phyloP scores from a whole-genome alignment of 2,329 filamentous ascomycete genomes.

The Ceratocystis ficicola region DNA sequence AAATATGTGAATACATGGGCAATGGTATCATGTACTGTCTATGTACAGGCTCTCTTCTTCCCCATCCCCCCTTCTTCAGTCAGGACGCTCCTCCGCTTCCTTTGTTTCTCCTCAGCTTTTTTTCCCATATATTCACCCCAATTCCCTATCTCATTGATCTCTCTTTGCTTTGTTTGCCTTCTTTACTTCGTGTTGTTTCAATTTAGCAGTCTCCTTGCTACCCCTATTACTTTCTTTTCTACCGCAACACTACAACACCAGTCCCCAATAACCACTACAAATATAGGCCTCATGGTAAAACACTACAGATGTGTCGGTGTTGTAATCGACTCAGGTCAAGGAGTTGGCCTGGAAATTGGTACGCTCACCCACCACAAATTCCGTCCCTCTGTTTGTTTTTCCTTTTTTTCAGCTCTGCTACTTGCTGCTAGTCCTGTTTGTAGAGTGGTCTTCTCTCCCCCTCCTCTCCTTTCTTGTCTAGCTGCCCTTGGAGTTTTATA shows the following conservation, averaged over 20 bases:
- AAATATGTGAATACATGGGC: background rate
- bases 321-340: constrained; percentile 3
- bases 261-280: background rate
- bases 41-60: background rate
- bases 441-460: background rate
- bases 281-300: background rate
- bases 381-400: background rate
- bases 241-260: background rate
- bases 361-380: background rate
- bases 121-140: constrained; percentile 11
- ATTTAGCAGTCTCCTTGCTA: background rate
- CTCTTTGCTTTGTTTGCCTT: background rate
- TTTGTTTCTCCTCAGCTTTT: background rate
- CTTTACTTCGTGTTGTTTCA: background rate
- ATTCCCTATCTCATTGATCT: background rate
- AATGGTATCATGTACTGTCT: background rate
- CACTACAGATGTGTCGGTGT: constrained; percentile 11
- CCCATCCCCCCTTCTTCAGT: background rate
- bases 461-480: background rate
- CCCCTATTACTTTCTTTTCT: background rate
- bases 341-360: constrained; percentile 14
- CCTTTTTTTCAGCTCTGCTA: background rate
- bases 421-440: background rate
- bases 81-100: background rate
- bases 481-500: background rate